Percentiles rank a stretch among this genome's conserved stretches.
Evolutionary conservation across 768 basidiomycete species (phyloP).

Genomic region (Naganishia antarctica): DNA sequence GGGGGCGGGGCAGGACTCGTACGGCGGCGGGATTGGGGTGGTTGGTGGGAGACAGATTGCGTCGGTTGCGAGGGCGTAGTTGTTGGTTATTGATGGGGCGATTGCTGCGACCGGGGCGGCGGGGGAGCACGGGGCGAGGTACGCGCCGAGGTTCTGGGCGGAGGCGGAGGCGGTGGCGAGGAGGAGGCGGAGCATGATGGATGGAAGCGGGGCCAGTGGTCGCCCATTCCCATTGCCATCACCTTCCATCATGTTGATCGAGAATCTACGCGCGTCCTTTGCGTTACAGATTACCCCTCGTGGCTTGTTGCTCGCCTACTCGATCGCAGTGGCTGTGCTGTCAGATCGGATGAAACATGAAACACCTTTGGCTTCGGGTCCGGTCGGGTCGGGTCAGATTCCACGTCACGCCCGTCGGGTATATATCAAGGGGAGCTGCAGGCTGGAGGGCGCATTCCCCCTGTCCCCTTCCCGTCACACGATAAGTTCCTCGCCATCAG

Average conservation of each 20-base stretch:
- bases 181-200: background rate
- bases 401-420: no score
- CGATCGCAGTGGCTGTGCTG: no score
- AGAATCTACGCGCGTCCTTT: no score
- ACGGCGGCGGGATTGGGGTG: background rate
- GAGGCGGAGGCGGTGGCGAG: background rate
- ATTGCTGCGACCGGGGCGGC: background rate
- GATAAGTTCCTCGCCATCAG: no score
- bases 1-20: constrained; percentile 3
- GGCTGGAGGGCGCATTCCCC: no score
- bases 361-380: no score
- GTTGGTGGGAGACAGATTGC: background rate
- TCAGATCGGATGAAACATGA: no score
- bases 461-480: no score
- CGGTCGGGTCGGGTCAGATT: no score
- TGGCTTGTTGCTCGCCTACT: no score
- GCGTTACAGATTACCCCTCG: no score
- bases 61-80: background rate
- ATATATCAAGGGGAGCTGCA: no score
- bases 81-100: background rate
- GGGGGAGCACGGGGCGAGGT: background rate
- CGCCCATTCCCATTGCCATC: background rate
- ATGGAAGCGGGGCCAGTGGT: background rate
- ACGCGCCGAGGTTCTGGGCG: constrained; percentile 14
- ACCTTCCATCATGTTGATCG: background rate